Evolutionary conservation across 2,329 filamentous ascomycete species (phyloP).

Genomic region (Trichoderma atroviride): DNA sequence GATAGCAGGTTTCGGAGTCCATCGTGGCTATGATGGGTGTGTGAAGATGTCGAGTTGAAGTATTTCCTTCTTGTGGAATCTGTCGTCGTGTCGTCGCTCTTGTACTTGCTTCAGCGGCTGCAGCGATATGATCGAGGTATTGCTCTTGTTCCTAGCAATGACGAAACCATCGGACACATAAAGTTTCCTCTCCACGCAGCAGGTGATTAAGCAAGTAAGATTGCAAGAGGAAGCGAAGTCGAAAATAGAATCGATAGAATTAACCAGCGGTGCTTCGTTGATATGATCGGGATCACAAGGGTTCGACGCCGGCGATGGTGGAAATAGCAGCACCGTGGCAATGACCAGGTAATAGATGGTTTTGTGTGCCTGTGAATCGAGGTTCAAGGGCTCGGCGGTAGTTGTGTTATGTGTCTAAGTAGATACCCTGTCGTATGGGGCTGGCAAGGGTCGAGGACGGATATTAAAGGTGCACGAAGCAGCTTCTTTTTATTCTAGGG

Average conservation of each 20-base stretch:
- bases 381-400: conserved; percentile 2
- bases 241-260: background rate
- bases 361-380: background rate
- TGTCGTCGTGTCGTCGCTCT: conserved; percentile 1
- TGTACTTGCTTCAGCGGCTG: conserved; percentile 29
- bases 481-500: conserved; percentile 19
- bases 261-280: background rate
- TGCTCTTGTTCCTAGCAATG: conserved; percentile 27
- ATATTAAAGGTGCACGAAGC: conserved; percentile 25
- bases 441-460: conserved; percentile 7
- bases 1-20: conserved; percentile 35
- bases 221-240: background rate
- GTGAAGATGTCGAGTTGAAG: background rate
- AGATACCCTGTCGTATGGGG: conserved; percentile 6
- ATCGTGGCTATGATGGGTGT: conserved; percentile 32
- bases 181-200: conserved; percentile 19
- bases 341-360: background rate
- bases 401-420: background rate
- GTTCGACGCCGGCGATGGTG: conserved; percentile 11
- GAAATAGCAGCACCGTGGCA: background rate
- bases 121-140: conserved; percentile 27
- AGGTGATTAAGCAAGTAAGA: conserved; percentile 7
- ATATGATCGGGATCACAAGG: conserved; percentile 9
- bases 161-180: conserved; percentile 39
- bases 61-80: background rate